A percentile compares a stretch with the other conserved stretches of the same genome.
phyloP scores from a whole-genome alignment of 805 yeast species.

The Saturnispora sanitii region DNA sequence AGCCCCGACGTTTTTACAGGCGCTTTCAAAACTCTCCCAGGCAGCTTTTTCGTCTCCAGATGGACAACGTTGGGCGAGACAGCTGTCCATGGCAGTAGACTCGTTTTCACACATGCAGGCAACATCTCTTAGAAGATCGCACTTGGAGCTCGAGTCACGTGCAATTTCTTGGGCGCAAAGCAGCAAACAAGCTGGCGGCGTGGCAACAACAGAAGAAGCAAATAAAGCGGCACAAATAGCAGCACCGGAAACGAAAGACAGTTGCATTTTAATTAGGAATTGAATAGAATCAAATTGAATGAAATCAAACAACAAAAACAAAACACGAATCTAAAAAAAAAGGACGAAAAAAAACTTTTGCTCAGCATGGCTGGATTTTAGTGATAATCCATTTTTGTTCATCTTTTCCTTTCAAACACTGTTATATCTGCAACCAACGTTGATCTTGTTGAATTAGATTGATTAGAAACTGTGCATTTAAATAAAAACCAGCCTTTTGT shows the following conservation, averaged over 20 bases:
- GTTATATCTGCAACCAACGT: background rate
- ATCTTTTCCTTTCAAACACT: background rate
- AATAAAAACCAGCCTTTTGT: background rate
- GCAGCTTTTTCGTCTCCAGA: constrained; percentile 50
- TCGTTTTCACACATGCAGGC: constrained; percentile 59
- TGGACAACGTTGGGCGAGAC: constrained; percentile 67
- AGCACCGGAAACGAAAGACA: constrained; percentile 17
- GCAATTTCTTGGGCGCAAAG: constrained; percentile 77
- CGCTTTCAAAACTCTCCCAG: constrained; percentile 40
- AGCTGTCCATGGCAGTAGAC: constrained; percentile 41
- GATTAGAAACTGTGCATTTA: too few species aligned
- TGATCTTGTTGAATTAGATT: too few species aligned
- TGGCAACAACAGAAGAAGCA: constrained; percentile 36
- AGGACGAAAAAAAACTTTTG: background rate
- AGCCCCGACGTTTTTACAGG: constrained; percentile 42
- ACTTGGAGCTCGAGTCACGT: constrained; percentile 36
- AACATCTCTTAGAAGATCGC: constrained; percentile 53
- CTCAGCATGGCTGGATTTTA: background rate
- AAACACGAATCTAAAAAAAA: background rate
- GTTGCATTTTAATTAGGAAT: constrained; percentile 4
- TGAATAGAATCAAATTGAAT: too few species aligned
- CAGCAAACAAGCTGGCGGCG: constrained; percentile 88
- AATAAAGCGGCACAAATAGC: constrained; percentile 31
- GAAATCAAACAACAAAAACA: background rate
- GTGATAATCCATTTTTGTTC: too few species aligned